These are phyloP conservation scores for Phylloporus scabripes DNA, from an alignment of 768 basidiomycete genomes.

Conservation along the genomic window DNA sequence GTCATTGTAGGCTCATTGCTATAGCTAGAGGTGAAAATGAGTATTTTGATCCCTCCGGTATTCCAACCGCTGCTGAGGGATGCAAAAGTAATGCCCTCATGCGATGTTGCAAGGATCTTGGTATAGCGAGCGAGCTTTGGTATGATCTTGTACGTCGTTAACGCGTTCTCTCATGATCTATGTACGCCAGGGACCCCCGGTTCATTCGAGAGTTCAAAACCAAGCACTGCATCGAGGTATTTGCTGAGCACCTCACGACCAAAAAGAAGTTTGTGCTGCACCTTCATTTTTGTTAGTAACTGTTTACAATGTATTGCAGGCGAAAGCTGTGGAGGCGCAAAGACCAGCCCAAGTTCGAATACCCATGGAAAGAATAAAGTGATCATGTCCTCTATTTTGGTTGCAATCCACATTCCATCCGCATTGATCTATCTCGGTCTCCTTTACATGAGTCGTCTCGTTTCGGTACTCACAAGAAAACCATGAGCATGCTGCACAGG, in stretches of 20 bases:
- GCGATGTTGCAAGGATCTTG: constrained; percentile 96
- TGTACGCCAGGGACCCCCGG: constrained; percentile 72
- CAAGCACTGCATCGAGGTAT: constrained; percentile 79
- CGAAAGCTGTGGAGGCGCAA: constrained; percentile 89
- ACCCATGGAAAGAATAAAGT: constrained; percentile 75
- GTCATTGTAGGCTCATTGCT: constrained; percentile 62
- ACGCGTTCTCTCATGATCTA: neutral
- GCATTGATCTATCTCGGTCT: no score
- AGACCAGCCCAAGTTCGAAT: constrained; percentile 79
- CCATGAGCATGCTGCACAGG: neutral
- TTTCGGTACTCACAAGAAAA: neutral
- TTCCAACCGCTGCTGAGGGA: constrained; percentile 91
- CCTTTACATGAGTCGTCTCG: neutral
- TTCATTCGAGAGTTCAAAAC: constrained; percentile 93
- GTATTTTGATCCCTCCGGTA: constrained; percentile 86
- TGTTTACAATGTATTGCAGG: constrained; percentile 39
- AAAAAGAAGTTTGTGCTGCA: constrained; percentile 77
- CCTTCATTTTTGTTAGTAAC: neutral
- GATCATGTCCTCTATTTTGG: constrained; percentile 12
- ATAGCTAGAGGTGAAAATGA: constrained; percentile 95
- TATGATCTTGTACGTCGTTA: constrained; percentile 30
- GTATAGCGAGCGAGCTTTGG: constrained; percentile 96
- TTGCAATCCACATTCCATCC: neutral
- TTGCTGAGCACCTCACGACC: constrained; percentile 73
- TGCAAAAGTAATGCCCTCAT: constrained; percentile 97